Evolutionary conservation across 2,329 filamentous ascomycete genomes (phyloP).

Genomic region (Cladosporium cucumerinum): DNA sequence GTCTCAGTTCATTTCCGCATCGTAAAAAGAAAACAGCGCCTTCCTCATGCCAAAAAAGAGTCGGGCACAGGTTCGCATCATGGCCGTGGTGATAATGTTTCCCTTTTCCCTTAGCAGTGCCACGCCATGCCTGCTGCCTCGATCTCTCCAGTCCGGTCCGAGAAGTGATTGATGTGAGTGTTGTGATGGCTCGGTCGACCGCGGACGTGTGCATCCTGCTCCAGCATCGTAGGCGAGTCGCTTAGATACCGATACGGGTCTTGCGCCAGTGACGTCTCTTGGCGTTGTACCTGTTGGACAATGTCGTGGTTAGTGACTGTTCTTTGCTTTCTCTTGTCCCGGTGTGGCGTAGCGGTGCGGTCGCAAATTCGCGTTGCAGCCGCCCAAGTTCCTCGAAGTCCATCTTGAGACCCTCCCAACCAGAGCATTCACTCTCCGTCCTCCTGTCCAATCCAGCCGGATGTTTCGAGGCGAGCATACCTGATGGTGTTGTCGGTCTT

Average conservation of each 20-base stretch:
- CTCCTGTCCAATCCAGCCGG: conserved; percentile 5
- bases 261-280: conserved; percentile 99
- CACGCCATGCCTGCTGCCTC: conserved; percentile 13
- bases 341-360: not conserved
- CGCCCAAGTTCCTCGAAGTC: not conserved
- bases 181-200: conserved; percentile 15
- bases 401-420: not conserved
- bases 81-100: conserved; percentile 10
- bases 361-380: not conserved
- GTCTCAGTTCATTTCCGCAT: conserved; percentile 10
- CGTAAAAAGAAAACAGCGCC: conserved; percentile 14
- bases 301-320: conserved; percentile 9
- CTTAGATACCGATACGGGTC: conserved; percentile 98
- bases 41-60: conserved; percentile 8
- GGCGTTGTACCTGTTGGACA: conserved; percentile 82
- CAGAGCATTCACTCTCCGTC: not conserved
- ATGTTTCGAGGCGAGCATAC: conserved; percentile 56
- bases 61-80: conserved; percentile 12
- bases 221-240: conserved; percentile 42
- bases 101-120: conserved; percentile 8
- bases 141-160: conserved; percentile 15
- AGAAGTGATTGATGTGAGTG: conserved; percentile 1
- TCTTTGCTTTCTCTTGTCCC: conserved; percentile 8
- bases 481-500: conserved; percentile 99
- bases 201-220: conserved; percentile 15